Base-by-base conservation (phyloP, 495 filamentous ascomycete genomes). In the Chaetomium cochliodes region DNA sequence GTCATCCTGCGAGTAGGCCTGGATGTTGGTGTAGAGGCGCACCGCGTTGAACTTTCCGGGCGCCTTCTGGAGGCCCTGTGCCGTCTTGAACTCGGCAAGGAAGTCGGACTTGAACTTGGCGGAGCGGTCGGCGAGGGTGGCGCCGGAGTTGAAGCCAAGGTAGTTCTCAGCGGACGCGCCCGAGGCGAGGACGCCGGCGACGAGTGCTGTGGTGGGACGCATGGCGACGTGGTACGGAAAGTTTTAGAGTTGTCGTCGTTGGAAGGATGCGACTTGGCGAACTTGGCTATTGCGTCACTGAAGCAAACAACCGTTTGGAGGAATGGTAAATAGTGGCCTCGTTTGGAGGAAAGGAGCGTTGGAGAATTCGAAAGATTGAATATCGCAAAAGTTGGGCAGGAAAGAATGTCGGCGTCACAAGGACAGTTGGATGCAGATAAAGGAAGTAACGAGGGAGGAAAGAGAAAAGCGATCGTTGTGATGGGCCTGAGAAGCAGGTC, bases 61-160 rank as follows among this genome's bases (percentile, higher is more conserved):
- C 16, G 77, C 70, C 52, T 70, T 72, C 47, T 69, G 52, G 18
- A 84, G 79, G 67, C 61, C 58, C 69, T 80, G 75, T 30, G 80
- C 73, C 0, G 77, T 77, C 52, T 70, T 74, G 77, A 84, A 84
- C 66, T 80, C 81, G 37, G 67, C 67, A 53, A 70, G 55, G 69
- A 76, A 84, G 70, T 84, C 78, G 15, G 68, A 55, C 70, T 78
- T 76, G 70, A 77, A 78, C 72, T 84, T 84, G 74, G 81, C 81
- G 2, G 73, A 73, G 22, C 76, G 76, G 55, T 80, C 76, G 26
- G 75, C 67, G 49, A 79, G 74, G 56, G 74, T 81, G 50, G 79
- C 71, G 23, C 78, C 81, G 0, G 77, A 77, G 73, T 83, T 84
- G 74, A 84, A 82, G 61, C 81, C 81, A 28, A 78, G 73, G 62